phyloP scores from a whole-genome alignment of 208 protist species.

The Acanthamoeba quina region DNA sequence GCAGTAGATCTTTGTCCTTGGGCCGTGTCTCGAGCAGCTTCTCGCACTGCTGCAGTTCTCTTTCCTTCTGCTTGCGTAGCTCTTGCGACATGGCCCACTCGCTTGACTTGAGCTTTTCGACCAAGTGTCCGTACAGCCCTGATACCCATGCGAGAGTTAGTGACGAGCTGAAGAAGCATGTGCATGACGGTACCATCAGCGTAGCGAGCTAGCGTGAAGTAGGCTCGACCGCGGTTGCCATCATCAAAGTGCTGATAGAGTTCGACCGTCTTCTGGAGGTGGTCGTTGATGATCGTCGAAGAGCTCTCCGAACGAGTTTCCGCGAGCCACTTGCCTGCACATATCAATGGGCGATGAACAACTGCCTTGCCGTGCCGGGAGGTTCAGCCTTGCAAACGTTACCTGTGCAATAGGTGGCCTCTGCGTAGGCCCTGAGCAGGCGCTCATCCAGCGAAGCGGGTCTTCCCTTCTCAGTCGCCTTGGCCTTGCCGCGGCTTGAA shows the following conservation, averaged over 20 bases:
- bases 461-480: not conserved
- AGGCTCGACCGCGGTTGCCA: constrained; percentile 59
- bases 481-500: not conserved
- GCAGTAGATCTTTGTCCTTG: constrained; percentile 68
- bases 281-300: constrained; percentile 64
- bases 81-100: constrained; percentile 76
- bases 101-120: constrained; percentile 75
- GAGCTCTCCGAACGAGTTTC: constrained; percentile 74
- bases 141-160: not conserved
- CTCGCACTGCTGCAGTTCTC: constrained; percentile 63
- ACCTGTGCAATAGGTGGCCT: constrained; percentile 66
- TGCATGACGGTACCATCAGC: not conserved
- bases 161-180: not conserved
- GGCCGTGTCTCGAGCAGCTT: not conserved
- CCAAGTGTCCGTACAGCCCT: constrained; percentile 68
- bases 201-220: constrained; percentile 68
- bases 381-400: not conserved
- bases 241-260: constrained; percentile 66
- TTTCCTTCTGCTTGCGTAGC: constrained; percentile 72
- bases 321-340: constrained; percentile 68
- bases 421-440: constrained; percentile 50
- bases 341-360: not conserved
- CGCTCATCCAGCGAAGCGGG: not conserved
- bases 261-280: constrained; percentile 66
- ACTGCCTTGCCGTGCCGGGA: not conserved